Base-by-base conservation (phyloP, 257 asterid genomes). In the Leptodermis oblonga region DNA sequence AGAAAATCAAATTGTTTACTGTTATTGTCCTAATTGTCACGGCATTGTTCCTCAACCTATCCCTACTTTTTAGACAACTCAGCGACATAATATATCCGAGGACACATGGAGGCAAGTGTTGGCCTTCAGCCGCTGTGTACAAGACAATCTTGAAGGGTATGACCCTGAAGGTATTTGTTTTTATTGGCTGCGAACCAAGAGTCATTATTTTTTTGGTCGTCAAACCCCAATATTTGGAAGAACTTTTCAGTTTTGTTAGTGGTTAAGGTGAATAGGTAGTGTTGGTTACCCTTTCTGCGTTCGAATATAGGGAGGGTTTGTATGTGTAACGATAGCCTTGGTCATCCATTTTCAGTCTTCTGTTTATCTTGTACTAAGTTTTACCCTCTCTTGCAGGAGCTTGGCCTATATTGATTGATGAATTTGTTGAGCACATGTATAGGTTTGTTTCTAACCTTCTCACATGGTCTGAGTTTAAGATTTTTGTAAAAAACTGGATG, bases 81-180 rank as follows among this genome's bases (percentile, higher is more conserved):
- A 94, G 79, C 88, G 95, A 28, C 86, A 89, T 76, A 94, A 94
- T 83, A 94, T 94, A 69, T 91, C 97, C 2, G 97, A 88, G 85
- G 99, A 94, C 78, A 94, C 97, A 2, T 91, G 99, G 99, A 77
- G 89, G 70, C 98, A 89, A 85, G 92, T 94, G 78, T 85, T 87
- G 78, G 86, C 95, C 75, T 94, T 91, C 81, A 89, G 99, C 78
- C 88, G 87, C 28, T 83, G 96, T 79, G 97, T 94, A 77, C 96
- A 86, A 76, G 97, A 90, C 82, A 88, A 85, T 80, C 96, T 93
- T 26, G 95, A 90, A 81, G 99, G 99, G 58, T 93, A 93, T 41
- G 97, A 93, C 79, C 92, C 97, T 76, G 89, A 86, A 89, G 99
- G 99, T 94, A 87, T 71, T 76, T 43, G 26, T 73, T 39, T 30